Evolutionary conservation across 2,329 filamentous ascomycete genomes (phyloP).

Genomic region (Macrophomina phaseolina): DNA sequence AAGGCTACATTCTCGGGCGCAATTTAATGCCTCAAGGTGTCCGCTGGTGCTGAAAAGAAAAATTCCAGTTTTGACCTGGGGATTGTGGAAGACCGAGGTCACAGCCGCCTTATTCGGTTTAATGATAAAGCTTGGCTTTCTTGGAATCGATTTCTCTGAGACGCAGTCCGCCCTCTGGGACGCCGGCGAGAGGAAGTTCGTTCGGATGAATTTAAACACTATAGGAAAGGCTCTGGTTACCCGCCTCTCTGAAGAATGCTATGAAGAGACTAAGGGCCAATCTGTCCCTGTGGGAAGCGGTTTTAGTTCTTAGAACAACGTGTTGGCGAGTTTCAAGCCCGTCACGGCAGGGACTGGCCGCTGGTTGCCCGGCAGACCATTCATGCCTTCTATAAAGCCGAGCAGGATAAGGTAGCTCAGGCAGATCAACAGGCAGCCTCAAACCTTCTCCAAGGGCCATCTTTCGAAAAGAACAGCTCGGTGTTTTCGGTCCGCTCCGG

Average conservation of each 20-base stretch:
- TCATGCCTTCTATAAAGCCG: conserved; percentile 35
- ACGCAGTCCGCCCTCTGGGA: conserved; percentile 63
- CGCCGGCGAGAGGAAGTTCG: conserved; percentile 59
- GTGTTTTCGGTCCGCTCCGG: conserved; percentile 40
- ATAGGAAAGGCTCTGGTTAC: conserved; percentile 60
- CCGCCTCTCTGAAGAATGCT: conserved; percentile 49
- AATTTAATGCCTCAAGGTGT: conserved; percentile 54
- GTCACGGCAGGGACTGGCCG: conserved; percentile 58
- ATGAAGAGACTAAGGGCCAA: conserved; percentile 50
- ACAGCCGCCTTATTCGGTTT: conserved; percentile 68
- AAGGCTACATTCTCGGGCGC: conserved; percentile 38
- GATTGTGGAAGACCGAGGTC: conserved; percentile 63
- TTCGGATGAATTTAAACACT: conserved; percentile 57
- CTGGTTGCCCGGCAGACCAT: conserved; percentile 48
- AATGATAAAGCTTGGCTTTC: conserved; percentile 56
- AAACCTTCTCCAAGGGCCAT: conserved; percentile 33
- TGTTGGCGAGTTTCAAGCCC: conserved; percentile 60
- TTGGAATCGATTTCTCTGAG: conserved; percentile 58
- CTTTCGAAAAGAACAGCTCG: conserved; percentile 31
- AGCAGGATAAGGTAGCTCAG: conserved; percentile 43
- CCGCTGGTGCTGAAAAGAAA: conserved; percentile 57
- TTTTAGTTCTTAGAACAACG: conserved; percentile 62
- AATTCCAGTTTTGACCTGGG: conserved; percentile 39
- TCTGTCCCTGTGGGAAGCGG: conserved; percentile 65
- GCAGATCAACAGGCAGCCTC: conserved; percentile 40